These are phyloP conservation scores for Ligustrum vulgare DNA, from an alignment of 257 asterid species.

Conservation along the genomic window DNA sequence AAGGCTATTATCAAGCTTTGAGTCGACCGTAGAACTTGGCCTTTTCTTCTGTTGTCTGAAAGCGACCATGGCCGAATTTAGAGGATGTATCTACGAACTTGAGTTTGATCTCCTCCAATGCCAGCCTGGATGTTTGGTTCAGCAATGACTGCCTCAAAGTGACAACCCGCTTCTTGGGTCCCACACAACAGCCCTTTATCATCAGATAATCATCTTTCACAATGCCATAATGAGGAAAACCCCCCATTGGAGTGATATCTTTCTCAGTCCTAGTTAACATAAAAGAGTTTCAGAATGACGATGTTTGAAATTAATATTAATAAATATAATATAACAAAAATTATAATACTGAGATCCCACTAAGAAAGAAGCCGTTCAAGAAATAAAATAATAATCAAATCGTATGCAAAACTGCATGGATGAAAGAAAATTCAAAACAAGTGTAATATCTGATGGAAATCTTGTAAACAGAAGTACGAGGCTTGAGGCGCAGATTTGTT, in stretches of 20 bases:
- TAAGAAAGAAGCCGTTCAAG: neutral
- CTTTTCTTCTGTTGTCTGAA: constrained; percentile 82
- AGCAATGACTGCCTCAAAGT: constrained; percentile 76
- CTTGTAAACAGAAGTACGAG: no score
- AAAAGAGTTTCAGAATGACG: neutral
- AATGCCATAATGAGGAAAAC: constrained; percentile 88
- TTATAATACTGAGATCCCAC: no score
- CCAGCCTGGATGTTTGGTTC: constrained; percentile 85
- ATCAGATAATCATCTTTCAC: constrained; percentile 79
- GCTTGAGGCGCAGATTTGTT: no score
- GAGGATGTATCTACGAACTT: constrained; percentile 94
- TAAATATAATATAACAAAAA: neutral
- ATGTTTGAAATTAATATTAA: neutral
- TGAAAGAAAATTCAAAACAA: neutral
- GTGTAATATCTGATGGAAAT: no score
- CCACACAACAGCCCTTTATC: constrained; percentile 89
- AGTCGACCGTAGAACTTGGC: constrained; percentile 60
- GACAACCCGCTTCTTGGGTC: constrained; percentile 88
- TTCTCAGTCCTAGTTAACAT: constrained; percentile 73
- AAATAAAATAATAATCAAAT: no score
- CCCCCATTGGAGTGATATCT: constrained; percentile 92
- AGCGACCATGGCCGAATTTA: constrained; percentile 89
- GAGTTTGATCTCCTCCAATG: constrained; percentile 75
- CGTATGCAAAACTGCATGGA: neutral
- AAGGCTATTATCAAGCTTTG: constrained; percentile 45